Percentiles rank a stretch among this genome's conserved stretches.
Evolutionary conservation across 2,329 filamentous ascomycete genomes (phyloP).

Genomic region (Penicillium psychrosexuale): DNA sequence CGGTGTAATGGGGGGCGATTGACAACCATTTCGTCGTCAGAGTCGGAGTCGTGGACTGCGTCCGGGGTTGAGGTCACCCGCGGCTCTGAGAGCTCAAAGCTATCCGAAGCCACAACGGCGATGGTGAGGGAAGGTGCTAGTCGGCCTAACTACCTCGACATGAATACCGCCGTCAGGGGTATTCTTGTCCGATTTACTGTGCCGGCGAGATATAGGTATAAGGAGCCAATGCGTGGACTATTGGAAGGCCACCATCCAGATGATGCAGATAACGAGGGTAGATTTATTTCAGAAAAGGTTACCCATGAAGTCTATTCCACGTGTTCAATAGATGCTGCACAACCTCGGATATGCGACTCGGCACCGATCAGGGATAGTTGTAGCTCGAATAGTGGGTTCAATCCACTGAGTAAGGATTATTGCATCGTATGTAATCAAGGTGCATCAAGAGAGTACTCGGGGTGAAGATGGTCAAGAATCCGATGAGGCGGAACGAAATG

Average conservation of each 20-base stretch:
- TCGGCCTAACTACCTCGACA: conserved; percentile 7
- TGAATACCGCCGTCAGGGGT: conserved; percentile 5
- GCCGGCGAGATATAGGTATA: conserved; percentile 8
- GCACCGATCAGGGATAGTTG: neutral
- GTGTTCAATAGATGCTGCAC: conserved; percentile 3
- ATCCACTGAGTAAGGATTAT: neutral
- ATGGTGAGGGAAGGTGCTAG: neutral
- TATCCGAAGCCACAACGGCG: conserved; percentile 35
- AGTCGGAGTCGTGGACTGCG: conserved; percentile 37
- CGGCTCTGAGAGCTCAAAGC: conserved; percentile 23
- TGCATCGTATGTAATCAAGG: neutral
- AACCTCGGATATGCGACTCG: neutral
- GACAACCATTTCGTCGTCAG: conserved; percentile 46
- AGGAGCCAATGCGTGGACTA: neutral
- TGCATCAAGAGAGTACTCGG: neutral
- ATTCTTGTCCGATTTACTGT: conserved; percentile 4
- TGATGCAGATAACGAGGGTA: conserved; percentile 3
- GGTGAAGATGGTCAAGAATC: neutral
- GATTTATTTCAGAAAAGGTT: neutral
- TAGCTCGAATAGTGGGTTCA: neutral
- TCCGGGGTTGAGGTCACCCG: conserved; percentile 32
- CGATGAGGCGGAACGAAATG: neutral
- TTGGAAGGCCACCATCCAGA: conserved; percentile 6
- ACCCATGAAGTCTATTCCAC: conserved; percentile 3
- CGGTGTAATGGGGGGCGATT: conserved; percentile 49